Conservation (phyloP, 2,329 filamentous ascomycete genomes). For the Colletotrichum noveboracense region DNA sequence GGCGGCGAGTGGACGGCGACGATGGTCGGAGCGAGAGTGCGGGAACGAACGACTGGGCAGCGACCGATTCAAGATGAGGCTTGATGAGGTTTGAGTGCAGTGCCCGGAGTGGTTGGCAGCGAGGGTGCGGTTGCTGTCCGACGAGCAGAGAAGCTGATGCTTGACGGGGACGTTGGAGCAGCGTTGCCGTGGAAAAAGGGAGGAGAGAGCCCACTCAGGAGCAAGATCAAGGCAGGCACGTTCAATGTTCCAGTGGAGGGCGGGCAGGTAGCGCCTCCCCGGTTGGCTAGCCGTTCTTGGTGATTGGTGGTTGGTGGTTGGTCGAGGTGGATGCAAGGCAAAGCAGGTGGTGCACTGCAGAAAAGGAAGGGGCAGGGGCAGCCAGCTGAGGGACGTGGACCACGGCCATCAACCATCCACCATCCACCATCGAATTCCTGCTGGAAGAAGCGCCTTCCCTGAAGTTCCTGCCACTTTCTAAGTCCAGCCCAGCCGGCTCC, state of each 20-base stretch:
- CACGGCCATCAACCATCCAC: neutral
- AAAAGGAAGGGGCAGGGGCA: neutral
- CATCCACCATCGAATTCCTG: neutral
- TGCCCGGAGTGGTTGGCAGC: neutral
- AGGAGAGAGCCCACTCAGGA: slow-evolving; percentile 14
- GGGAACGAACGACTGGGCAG: slow-evolving; percentile 15
- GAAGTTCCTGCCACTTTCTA: neutral
- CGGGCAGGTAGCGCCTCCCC: neutral
- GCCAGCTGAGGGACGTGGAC: neutral
- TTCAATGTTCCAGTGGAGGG: neutral
- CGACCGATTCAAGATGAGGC: neutral
- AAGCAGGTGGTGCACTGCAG: neutral
- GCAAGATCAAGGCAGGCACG: neutral
- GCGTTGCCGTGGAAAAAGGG: slow-evolving; percentile 30
- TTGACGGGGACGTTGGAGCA: slow-evolving; percentile 11
- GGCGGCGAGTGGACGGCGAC: neutral
- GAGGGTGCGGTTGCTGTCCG: slow-evolving; percentile 20
- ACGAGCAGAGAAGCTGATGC: slow-evolving; percentile 4
- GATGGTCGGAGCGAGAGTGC: slow-evolving; percentile 17
- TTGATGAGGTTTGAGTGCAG: slow-evolving; percentile 16
- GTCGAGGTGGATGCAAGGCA: neutral
- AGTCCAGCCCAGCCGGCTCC: neutral
- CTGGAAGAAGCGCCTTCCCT: neutral
- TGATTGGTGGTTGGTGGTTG: neutral
- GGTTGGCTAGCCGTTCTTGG: neutral